These are phyloP conservation scores for Penicillium griseofulvum DNA, from an alignment of 2,329 filamentous ascomycete species.

Conservation along the genomic window DNA sequence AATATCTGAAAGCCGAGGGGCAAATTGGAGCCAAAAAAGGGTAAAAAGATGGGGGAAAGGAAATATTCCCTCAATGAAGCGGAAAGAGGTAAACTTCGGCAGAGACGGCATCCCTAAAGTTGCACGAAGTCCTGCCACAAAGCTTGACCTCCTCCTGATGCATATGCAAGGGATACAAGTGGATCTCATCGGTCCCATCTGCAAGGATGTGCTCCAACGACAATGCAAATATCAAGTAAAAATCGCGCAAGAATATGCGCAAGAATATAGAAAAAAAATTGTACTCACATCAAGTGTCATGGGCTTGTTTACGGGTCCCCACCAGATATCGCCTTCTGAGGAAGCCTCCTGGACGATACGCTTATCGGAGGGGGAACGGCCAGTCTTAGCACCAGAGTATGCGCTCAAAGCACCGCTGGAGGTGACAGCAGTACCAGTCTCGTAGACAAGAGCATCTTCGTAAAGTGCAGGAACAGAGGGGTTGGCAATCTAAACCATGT, in stretches of 20 bases:
- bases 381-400: conserved; percentile 97
- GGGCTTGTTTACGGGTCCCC: conserved; percentile 99
- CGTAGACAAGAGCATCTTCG: conserved; percentile 98
- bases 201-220: conserved; percentile 20
- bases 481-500: conserved; percentile 66
- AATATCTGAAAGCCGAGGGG: background rate
- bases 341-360: conserved; percentile 88
- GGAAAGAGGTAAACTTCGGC: background rate
- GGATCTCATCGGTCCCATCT: conserved; percentile 17
- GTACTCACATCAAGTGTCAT: conserved; percentile 91
- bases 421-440: conserved; percentile 95
- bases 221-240: conserved; percentile 18
- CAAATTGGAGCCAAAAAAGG: conserved; percentile 1
- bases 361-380: conserved; percentile 95
- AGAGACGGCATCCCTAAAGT: conserved; percentile 1
- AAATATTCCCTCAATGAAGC: background rate
- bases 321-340: conserved; percentile 94
- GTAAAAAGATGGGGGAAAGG: background rate
- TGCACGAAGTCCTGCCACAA: conserved; percentile 19
- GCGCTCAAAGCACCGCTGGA: conserved; percentile 91
- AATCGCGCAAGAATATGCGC: conserved; percentile 8
- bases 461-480: conserved; percentile 93
- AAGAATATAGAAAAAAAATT: conserved; percentile 8
- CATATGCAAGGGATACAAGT: conserved; percentile 28
- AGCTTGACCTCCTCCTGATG: conserved; percentile 21